These are phyloP conservation scores for Colletotrichum viniferum DNA, from an alignment of 2,329 filamentous ascomycete species.

Conservation along the genomic window DNA sequence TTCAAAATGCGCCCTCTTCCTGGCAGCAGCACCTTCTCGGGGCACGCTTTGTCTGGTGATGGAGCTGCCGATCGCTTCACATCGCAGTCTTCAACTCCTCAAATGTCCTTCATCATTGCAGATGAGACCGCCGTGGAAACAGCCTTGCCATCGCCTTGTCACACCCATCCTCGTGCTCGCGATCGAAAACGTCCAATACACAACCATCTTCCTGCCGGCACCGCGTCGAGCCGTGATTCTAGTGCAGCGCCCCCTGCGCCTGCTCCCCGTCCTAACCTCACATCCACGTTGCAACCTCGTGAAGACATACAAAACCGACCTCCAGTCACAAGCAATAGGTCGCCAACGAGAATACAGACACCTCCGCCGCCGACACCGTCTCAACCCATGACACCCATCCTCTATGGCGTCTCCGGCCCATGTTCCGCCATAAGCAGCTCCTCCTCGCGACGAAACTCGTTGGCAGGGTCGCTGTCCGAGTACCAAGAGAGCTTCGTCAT, in stretches of 20 bases:
- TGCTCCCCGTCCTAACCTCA: slow-evolving; percentile 9
- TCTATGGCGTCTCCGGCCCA: slow-evolving; percentile 43
- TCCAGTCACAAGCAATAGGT: not conserved
- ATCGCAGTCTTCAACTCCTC: slow-evolving; percentile 35
- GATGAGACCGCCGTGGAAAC: slow-evolving; percentile 54
- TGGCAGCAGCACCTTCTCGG: slow-evolving; percentile 45
- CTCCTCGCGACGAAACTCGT: slow-evolving; percentile 57
- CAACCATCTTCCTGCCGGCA: not conserved
- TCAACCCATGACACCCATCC: slow-evolving; percentile 50
- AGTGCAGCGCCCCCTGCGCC: not conserved
- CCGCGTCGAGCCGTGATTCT: not conserved
- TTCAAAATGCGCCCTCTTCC: slow-evolving; percentile 48
- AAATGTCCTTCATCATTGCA: slow-evolving; percentile 58
- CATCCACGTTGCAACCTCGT: slow-evolving; percentile 24
- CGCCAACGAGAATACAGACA: not conserved
- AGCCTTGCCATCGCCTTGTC: slow-evolving; percentile 32
- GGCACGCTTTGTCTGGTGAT: slow-evolving; percentile 14
- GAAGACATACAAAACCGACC: not conserved
- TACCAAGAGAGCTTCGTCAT: slow-evolving; percentile 32
- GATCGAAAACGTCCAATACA: slow-evolving; percentile 35
- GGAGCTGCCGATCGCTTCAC: not conserved
- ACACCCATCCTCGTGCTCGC: slow-evolving; percentile 26
- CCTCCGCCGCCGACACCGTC: slow-evolving; percentile 33
- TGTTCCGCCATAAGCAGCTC: slow-evolving; percentile 50
- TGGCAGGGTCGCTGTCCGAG: slow-evolving; percentile 53